Conservation (phyloP, 2,329 filamentous ascomycete genomes). For the Calonectria crousiana region DNA sequence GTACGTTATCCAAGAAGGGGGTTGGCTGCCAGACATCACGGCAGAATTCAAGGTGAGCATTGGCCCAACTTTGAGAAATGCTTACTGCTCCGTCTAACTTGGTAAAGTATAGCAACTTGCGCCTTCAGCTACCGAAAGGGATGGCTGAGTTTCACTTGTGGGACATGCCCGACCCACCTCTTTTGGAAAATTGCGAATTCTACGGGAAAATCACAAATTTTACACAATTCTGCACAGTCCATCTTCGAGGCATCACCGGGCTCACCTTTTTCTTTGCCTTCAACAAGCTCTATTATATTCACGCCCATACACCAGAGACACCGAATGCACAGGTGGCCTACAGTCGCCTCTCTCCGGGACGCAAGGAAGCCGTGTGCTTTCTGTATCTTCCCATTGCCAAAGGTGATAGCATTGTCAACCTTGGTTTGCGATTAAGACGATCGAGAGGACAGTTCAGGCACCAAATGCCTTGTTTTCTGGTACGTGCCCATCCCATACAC, state of each 20-base stretch:
- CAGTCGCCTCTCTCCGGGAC: neutral
- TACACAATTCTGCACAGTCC: neutral
- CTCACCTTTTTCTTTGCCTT: constrained; percentile 10
- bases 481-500: neutral
- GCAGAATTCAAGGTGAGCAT: neutral
- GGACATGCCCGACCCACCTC: constrained; percentile 19
- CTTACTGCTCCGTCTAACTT: neutral
- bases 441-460: neutral
- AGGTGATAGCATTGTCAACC: neutral
- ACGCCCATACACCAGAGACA: neutral
- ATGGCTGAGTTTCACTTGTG: neutral
- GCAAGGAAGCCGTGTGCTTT: neutral
- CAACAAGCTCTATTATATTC: neutral
- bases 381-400: constrained; percentile 18
- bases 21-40: neutral
- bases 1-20: constrained; percentile 4
- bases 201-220: neutral
- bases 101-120: neutral
- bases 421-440: neutral
- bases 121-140: neutral
- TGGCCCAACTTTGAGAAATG: too few species aligned
- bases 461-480: constrained; percentile 10
- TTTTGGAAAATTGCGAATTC: constrained; percentile 11
- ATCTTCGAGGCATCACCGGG: neutral
- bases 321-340: neutral